Conservation (phyloP, 129 eudicot species). For the Kitagawia praeruptora region DNA sequence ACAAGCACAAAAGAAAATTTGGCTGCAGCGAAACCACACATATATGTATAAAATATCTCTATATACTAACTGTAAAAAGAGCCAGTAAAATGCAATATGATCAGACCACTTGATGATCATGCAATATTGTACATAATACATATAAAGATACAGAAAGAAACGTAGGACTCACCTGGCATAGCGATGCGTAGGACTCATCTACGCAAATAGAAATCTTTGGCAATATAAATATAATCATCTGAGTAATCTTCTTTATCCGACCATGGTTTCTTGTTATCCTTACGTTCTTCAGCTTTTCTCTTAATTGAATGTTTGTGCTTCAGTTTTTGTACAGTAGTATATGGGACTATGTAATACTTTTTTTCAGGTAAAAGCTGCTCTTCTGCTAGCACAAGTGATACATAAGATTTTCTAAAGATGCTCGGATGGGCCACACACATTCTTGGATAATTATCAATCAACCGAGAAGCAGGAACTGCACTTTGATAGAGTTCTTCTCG, state of each 20-base stretch:
- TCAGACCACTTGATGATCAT: not conserved
- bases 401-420: slow-evolving; percentile 42
- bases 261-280: slow-evolving; percentile 13
- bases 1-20: too few relatives aligned
- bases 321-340: slow-evolving; percentile 48
- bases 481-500: slow-evolving; percentile 42
- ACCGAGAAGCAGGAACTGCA: slow-evolving; percentile 34
- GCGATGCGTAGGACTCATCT: too few relatives aligned
- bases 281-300: slow-evolving; percentile 16
- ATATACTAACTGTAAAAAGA: too few relatives aligned
- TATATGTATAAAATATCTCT: not conserved
- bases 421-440: slow-evolving; percentile 49
- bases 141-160: too few relatives aligned
- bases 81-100: not conserved
- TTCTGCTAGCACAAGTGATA: slow-evolving; percentile 32
- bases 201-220: slow-evolving; percentile 47
- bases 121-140: too few relatives aligned
- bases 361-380: slow-evolving; percentile 50
- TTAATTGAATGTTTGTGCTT: slow-evolving; percentile 26
- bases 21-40: too few relatives aligned
- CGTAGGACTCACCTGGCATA: too few relatives aligned
- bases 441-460: slow-evolving; percentile 55
- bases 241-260: slow-evolving; percentile 22
- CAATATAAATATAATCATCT: slow-evolving; percentile 44
- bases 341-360: slow-evolving; percentile 47